Base-by-base conservation (phyloP, 805 yeast species). In the Pichia paraexigua region DNA sequence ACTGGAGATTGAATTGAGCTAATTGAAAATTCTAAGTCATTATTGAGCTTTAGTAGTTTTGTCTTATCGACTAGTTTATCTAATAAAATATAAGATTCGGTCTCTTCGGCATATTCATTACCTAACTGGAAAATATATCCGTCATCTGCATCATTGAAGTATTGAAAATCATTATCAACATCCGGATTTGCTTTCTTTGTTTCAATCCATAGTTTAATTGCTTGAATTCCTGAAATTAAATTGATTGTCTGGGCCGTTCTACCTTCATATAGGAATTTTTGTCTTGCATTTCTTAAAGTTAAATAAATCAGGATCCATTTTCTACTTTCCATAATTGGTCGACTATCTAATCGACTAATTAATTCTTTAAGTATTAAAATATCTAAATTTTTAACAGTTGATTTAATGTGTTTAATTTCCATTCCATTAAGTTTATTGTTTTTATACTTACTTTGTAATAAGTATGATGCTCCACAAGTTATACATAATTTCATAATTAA, bases 301-400 rank as follows among this genome's bases (percentile, higher is more conserved):
- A 70, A 66, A 8, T 73, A 74, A 12, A 73, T 70, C 22, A 72
- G 56, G 0, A 73, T 50, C 77, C 77, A 73, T 30, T 69, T 65
- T 41, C 70, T 71, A 13, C 65, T 65, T 10, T 69, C 70, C 30
- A 60, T 59, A 5, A 63, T 56, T 2, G 59, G 48, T 22, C 63
- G 59, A 5, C 54, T 50, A 13, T 54, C 54, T n/a, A 68, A 54
- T 18, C 60, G 60, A 13, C 56, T 48, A 24, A 56, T 47, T 2
- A 70, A 50, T 41, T 65, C 49, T 12, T 46, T 41, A 8, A 50
- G 27, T 24, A 50, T 28, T 11, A 12, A 2, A 5, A 53, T 40
- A n/a, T 57, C 47, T 5, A 46, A 25, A 24, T 43, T 28, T 18
- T 41, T 41, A 25, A 63, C 39, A 7, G 7, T 7, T 35, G 39